A percentile compares a stretch with the other conserved stretches of the same genome.
Conservation (phyloP, 1,284 basidiomycete genomes). For the Caloboletus firmus region DNA sequence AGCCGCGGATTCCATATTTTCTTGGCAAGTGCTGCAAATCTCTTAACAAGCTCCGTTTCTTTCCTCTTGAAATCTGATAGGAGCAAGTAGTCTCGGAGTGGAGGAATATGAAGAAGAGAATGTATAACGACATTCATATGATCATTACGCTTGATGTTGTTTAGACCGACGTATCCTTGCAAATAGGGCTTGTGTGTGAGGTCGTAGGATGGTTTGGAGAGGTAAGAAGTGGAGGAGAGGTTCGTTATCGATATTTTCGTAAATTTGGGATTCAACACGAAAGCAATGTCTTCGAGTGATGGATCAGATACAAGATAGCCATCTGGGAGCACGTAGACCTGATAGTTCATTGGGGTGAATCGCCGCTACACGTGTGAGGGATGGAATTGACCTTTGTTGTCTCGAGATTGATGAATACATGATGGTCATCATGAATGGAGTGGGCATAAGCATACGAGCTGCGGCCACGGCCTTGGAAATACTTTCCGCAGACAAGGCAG, state of each 20-base stretch:
- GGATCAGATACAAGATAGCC: slow-evolving; percentile 95
- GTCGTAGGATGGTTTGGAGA: slow-evolving; percentile 81
- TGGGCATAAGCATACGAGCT: slow-evolving; percentile 95
- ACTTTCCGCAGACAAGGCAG: slow-evolving; percentile 97
- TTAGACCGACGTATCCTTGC: slow-evolving; percentile 94
- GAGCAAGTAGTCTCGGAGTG: slow-evolving; percentile 85
- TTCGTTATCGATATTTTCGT: slow-evolving; percentile 50
- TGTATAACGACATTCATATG: slow-evolving; percentile 98
- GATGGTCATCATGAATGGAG: slow-evolving; percentile 96
- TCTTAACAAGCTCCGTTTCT: slow-evolving; percentile 83
- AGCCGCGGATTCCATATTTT: slow-evolving; percentile 95
- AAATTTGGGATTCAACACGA: slow-evolving; percentile 87
- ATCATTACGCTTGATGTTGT: slow-evolving; percentile 97
- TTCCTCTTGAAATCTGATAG: slow-evolving; percentile 71
- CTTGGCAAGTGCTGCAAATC: slow-evolving; percentile 83
- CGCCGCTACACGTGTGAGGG: slow-evolving; percentile 17
- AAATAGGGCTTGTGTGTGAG: slow-evolving; percentile 80
- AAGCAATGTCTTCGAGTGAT: slow-evolving; percentile 91
- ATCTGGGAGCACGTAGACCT: slow-evolving; percentile 99
- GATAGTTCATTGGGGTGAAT: slow-evolving; percentile 16
- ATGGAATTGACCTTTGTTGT: slow-evolving; percentile 72
- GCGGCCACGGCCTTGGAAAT: slow-evolving; percentile 95
- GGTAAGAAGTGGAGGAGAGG: slow-evolving; percentile 58
- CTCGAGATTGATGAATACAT: slow-evolving; percentile 95
- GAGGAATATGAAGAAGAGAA: slow-evolving; percentile 86